Base-by-base conservation (phyloP, 352 stramenopile genomes). In the Pythium grandisporangium region DNA sequence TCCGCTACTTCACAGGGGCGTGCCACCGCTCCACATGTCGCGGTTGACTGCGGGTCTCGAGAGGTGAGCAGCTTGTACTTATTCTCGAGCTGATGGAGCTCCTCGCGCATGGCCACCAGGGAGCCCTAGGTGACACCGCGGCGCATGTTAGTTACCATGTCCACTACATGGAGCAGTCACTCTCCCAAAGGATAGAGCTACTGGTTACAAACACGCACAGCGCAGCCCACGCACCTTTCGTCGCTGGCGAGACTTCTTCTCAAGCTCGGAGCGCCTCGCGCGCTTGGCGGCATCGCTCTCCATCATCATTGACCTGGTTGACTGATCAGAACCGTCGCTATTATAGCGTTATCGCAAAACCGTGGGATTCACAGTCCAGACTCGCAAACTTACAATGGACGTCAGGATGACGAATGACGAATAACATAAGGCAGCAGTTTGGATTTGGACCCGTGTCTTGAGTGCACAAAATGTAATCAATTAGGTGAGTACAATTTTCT, bases 211-310 rank as follows among this genome's bases (percentile, higher is more conserved):
- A n/a, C n/a, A n/a, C n/a, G n/a, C n/a, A n/a, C n/a, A n/a, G n/a
- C n/a, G n/a, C n/a, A n/a, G n/a, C n/a, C 8, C 21, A 29, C 30
- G 23, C 37, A 58, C 53, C 34, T 73, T 50, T 20, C 63, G 67
- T 17, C 71, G 61, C 45, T 80, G 57, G 6, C 71, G 63, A 16
- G 71, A 84, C 30, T 67, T 62, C 41, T 65, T 63, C 50, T 84
- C 71, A 39, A 84, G 81, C 61, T 81, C 71, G 17, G 66, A 75
- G 16, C 71, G 55, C 2, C 63, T 45, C 5, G 65, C 60, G 14
- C 71, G 71, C 46, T 67, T 58, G 34, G 33, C 40, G 26, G 48
- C 42, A 24, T 52, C 51, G 25, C n/a, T n/a, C n/a, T n/a, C n/a
- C n/a, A n/a, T n/a, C n/a, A n/a, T n/a, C n/a, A n/a, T n/a, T n/a